phyloP scores from a whole-genome alignment of 805 yeast genomes.

The Kluyveromyces aestuarii region DNA sequence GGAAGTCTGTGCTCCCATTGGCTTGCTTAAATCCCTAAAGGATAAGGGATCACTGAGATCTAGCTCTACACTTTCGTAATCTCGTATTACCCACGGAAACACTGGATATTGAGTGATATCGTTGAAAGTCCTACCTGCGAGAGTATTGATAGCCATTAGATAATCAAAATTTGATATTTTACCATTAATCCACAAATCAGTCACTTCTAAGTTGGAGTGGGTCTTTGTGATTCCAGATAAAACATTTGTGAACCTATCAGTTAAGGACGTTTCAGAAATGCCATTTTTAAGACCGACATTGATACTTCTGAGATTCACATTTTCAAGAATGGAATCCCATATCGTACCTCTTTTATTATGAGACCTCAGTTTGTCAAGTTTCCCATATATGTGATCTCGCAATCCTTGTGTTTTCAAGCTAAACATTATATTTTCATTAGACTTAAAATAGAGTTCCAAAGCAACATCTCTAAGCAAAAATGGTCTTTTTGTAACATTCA shows the following conservation, averaged over 20 bases:
- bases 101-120: slow-evolving; percentile 87
- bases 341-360: slow-evolving; percentile 46
- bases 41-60: slow-evolving; percentile 53
- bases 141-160: slow-evolving; percentile 66
- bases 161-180: slow-evolving; percentile 78
- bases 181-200: slow-evolving; percentile 68
- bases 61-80: slow-evolving; percentile 62
- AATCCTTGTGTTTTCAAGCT: slow-evolving; percentile 47
- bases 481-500: slow-evolving; percentile 63
- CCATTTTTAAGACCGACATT: slow-evolving; percentile 25
- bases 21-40: slow-evolving; percentile 71
- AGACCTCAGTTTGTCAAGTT: slow-evolving; percentile 40
- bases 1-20: slow-evolving; percentile 81
- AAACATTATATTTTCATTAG: slow-evolving; percentile 62
- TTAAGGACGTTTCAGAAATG: slow-evolving; percentile 27
- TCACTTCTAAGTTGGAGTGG: slow-evolving; percentile 36
- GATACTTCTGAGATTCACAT: slow-evolving; percentile 34
- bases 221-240: slow-evolving; percentile 31
- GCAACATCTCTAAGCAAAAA: slow-evolving; percentile 76
- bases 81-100: slow-evolving; percentile 87
- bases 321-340: slow-evolving; percentile 42
- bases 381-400: slow-evolving; percentile 48
- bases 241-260: slow-evolving; percentile 37
- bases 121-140: slow-evolving; percentile 84
- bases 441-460: slow-evolving; percentile 62